phyloP scores from a whole-genome alignment of 306 rosid species.

The Lablab purpureus region DNA sequence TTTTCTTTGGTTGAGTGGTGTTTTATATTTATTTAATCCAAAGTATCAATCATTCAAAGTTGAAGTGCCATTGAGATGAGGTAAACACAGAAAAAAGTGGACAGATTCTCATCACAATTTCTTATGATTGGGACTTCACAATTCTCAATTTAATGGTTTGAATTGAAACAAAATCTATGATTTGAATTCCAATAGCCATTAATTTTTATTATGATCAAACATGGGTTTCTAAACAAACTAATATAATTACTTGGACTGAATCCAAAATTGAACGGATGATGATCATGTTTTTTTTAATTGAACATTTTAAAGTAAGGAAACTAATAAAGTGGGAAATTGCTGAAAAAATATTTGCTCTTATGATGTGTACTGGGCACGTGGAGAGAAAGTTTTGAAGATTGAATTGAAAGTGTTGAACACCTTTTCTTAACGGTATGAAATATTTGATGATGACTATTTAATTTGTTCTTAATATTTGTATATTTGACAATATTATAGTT shows the following conservation, averaged over 20 bases:
- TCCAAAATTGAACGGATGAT: neutral
- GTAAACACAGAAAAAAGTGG: neutral
- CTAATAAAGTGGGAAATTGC: neutral
- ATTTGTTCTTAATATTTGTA: too few relatives aligned
- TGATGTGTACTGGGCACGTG: neutral
- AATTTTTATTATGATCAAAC: neutral
- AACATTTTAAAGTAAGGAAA: neutral
- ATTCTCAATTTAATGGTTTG: conserved; percentile 36
- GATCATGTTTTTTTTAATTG: neutral
- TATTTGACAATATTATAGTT: too few relatives aligned
- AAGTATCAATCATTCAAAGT: neutral
- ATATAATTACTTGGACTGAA: neutral
- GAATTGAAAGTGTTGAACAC: neutral
- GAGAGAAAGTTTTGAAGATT: neutral
- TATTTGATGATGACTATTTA: too few relatives aligned
- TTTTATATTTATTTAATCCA: neutral
- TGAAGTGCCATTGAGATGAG: neutral
- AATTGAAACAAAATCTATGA: neutral
- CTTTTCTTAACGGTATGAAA: too few relatives aligned
- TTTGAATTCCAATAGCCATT: conserved; percentile 9
- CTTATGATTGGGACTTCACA: neutral
- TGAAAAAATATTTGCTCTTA: neutral
- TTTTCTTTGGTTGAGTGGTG: neutral
- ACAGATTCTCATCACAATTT: neutral
- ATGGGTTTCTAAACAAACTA: neutral